phyloP scores from a whole-genome alignment of 2,329 filamentous ascomycete species.

The Hymenoscyphus fraxineus region DNA sequence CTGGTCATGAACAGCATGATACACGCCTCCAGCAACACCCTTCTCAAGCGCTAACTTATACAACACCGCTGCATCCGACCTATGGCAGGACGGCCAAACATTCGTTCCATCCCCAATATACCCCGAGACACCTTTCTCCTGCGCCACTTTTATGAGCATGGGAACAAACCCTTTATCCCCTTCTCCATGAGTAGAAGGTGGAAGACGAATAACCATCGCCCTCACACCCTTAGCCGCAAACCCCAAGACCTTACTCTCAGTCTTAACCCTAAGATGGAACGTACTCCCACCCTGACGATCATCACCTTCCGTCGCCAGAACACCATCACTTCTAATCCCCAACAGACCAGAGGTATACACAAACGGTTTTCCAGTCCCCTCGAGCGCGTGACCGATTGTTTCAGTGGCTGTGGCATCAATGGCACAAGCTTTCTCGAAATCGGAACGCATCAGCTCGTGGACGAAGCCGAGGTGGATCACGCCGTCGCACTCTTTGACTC shows the following conservation, averaged over 20 bases:
- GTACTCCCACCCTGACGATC: background rate
- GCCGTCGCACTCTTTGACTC: constrained; percentile 36
- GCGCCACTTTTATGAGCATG: constrained; percentile 30
- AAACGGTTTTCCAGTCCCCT: constrained; percentile 33
- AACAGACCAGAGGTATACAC: constrained; percentile 38
- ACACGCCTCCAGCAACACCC: constrained; percentile 35
- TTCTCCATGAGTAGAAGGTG: constrained; percentile 37
- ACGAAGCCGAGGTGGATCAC: constrained; percentile 42
- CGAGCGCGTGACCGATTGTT: constrained; percentile 36
- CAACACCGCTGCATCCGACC: constrained; percentile 36
- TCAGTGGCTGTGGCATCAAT: constrained; percentile 37
- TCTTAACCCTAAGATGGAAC: background rate
- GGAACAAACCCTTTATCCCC: constrained; percentile 35
- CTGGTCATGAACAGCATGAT: constrained; percentile 39
- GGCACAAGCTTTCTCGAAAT: constrained; percentile 30
- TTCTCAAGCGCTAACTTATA: constrained; percentile 31
- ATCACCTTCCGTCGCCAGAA: background rate
- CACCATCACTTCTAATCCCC: background rate
- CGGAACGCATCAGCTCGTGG: constrained; percentile 37
- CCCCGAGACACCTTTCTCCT: constrained; percentile 30
- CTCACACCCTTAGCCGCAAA: constrained; percentile 34
- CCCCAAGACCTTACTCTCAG: constrained; percentile 15
- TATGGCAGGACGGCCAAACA: constrained; percentile 39
- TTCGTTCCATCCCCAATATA: constrained; percentile 39
- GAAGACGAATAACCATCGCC: constrained; percentile 37